Conservation (phyloP, 306 rosid genomes). For the Cercis canadensis region DNA sequence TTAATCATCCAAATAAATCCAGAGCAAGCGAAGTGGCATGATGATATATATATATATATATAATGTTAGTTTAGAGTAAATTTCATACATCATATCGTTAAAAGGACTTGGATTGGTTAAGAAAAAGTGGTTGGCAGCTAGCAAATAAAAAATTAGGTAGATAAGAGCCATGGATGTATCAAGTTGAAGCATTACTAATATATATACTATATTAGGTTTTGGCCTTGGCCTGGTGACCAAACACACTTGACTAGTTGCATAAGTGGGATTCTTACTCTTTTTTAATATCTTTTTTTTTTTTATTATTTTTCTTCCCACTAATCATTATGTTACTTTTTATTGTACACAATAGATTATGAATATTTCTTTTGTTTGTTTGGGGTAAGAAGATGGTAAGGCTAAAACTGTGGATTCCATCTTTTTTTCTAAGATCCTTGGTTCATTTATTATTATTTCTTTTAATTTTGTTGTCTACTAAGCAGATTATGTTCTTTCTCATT, state of each 20-base stretch:
- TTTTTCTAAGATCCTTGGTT: too few species aligned
- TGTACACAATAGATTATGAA: too few species aligned
- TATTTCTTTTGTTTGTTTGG: too few species aligned
- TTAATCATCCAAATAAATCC: not conserved
- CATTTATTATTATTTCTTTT: too few species aligned
- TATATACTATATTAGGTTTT: not conserved
- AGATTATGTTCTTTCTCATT: too few species aligned
- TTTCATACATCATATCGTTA: not conserved
- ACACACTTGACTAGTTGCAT: not conserved
- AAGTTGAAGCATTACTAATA: not conserved
- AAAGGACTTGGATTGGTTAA: constrained; percentile 13
- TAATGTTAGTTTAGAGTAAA: constrained; percentile 3
- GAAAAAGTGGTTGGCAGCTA: constrained; percentile 13
- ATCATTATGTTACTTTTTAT: too few species aligned
- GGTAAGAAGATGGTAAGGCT: too few species aligned
- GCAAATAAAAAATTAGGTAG: constrained; percentile 3
- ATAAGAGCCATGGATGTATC: constrained; percentile 1
- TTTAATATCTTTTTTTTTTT: too few species aligned
- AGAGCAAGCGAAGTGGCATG: not conserved
- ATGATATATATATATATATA: too few species aligned
- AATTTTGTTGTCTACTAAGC: too few species aligned
- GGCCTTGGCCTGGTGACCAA: not conserved
- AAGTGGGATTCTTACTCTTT: constrained; percentile 6
- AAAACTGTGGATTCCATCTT: too few species aligned
- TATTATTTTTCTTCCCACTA: too few species aligned